Conservation (phyloP, 306 rosid species). For the Vigna reflexopilosa region DNA sequence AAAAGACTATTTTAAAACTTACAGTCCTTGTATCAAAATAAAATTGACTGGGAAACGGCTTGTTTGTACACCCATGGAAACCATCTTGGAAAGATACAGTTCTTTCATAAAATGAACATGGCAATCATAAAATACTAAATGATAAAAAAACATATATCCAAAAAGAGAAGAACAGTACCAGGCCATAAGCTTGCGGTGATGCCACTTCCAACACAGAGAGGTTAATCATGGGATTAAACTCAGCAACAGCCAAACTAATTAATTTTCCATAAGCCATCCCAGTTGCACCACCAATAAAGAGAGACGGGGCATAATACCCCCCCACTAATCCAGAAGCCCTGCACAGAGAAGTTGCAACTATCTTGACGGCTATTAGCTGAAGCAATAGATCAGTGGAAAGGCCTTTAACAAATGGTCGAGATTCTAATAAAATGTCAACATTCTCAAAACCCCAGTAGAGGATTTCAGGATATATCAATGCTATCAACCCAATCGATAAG, state of each 20-base stretch:
- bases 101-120: not conserved
- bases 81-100: conserved; percentile 32
- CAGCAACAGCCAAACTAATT: conserved; percentile 67
- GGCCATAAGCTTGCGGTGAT: conserved; percentile 95
- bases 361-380: conserved; percentile 85
- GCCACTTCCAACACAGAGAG: conserved; percentile 89
- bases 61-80: conserved; percentile 31
- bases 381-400: conserved; percentile 76
- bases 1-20: too few relatives aligned
- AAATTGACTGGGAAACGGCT: conserved; percentile 28
- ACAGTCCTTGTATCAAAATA: too few relatives aligned
- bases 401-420: conserved; percentile 80
- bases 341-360: conserved; percentile 85
- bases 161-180: conserved; percentile 63
- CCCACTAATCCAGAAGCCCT: conserved; percentile 96
- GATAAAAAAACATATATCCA: conserved; percentile 32
- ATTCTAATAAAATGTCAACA: conserved; percentile 89
- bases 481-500: conserved; percentile 79
- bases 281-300: conserved; percentile 94
- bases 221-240: conserved; percentile 58
- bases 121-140: conserved; percentile 31
- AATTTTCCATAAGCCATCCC: conserved; percentile 94
- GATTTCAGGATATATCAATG: conserved; percentile 90
- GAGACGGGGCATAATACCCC: conserved; percentile 95
- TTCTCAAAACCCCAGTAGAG: conserved; percentile 97